phyloP scores from a whole-genome alignment of 1,284 basidiomycete species.

The Fomitiporia mediterranea region DNA sequence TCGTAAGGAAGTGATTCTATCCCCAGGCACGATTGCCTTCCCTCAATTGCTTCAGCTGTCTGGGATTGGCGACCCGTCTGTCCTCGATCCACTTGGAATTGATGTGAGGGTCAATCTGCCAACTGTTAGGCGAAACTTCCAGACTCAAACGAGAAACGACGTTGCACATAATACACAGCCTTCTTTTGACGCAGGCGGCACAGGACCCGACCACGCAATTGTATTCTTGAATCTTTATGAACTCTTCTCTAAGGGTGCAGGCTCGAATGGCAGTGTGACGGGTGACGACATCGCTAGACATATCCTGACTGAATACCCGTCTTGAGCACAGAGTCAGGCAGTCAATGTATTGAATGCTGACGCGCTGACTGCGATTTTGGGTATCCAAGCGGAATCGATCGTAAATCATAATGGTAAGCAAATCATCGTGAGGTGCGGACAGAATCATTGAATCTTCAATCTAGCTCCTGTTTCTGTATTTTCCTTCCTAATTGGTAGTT shows the following conservation, averaged over 20 bases:
- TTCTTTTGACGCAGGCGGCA: conserved; percentile 32
- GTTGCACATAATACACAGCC: conserved; percentile 31
- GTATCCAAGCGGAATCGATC: conserved; percentile 41
- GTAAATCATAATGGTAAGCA: conserved; percentile 43
- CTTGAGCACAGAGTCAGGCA: conserved; percentile 41
- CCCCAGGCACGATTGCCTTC: conserved; percentile 33
- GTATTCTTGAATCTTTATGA: conserved; percentile 44
- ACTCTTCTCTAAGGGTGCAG: conserved; percentile 37
- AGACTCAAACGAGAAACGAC: conserved; percentile 43
- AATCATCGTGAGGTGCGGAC: no score
- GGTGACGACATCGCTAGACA: conserved; percentile 26
- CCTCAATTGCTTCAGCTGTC: conserved; percentile 41
- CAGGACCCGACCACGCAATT: conserved; percentile 41
- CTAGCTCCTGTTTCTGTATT: conserved; percentile 42
- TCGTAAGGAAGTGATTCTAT: conserved; percentile 31
- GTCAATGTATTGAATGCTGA: conserved; percentile 33
- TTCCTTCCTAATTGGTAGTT: conserved; percentile 29
- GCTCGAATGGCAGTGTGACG: conserved; percentile 9
- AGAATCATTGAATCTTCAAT: no score
- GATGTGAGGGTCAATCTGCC: conserved; percentile 33
- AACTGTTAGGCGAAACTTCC: conserved; percentile 43
- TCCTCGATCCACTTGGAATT: conserved; percentile 38
- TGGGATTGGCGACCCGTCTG: conserved; percentile 39
- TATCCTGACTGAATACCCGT: conserved; percentile 31
- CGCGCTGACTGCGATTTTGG: conserved; percentile 38